Base-by-base conservation (phyloP, 768 basidiomycete genomes). In the Lactarius akahatsu region DNA sequence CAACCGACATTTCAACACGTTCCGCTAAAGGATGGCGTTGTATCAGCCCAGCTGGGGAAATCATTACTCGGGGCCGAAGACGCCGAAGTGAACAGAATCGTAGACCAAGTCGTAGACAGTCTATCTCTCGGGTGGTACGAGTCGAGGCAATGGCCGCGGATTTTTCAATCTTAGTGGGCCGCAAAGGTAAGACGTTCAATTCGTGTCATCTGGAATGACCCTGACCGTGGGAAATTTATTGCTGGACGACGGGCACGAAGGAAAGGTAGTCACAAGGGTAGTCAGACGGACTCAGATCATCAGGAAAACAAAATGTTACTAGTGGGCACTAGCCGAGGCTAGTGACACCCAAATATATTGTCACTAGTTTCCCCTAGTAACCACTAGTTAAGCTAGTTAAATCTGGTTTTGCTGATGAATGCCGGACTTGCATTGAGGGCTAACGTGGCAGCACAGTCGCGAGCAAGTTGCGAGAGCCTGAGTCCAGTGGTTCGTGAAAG, bases 171-270 rank as follows among this genome's bases (percentile, higher is more conserved):
- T 0, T 88, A 88, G 63, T 82, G 84, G 83, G 83, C 84, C 0
- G 76, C 77, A 23, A 88, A 84, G 79, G 86, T 81, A 47, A 9
- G 56, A 4, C 20, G 36, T 34, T 52, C 16, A 6, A 7, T 20
- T 32, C 18, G 10, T 18, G 0, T 43, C 2, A 20, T 32, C 3
- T 4, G 1, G 11, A 52, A 50, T 58, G 60, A 28, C 47, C 23
- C 28, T 59, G 2, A 58, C 20, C 11, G 2, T 97, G 95, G 96
- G 94, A 97, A 72, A 96, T 98, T 66, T 99, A 94, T 76, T 98
- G 98, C 78, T 98, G 95, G 94, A 86, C 90, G 10, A 94, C 94
- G 16, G 86, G 84, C 32, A 99, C 72, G 92, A 97, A 77, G 96
- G 92, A 43, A 94, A 89, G 77, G 92, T 90, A 20, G 90, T 94